phyloP scores from a whole-genome alignment of 176 grass and related monocot species.

The Triticum turgidum region DNA sequence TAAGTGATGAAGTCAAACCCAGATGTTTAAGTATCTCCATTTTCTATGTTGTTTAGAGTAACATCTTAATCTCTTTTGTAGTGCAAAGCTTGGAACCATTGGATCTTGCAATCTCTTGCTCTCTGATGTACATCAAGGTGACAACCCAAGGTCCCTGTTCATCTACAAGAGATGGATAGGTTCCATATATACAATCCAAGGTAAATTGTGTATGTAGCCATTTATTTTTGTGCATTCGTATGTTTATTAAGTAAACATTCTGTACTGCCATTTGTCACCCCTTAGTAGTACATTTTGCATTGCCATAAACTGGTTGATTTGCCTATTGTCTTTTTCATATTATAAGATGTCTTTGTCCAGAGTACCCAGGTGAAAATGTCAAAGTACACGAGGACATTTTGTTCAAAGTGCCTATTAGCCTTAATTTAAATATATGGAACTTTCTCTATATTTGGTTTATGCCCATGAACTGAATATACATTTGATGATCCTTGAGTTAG shows the following conservation, averaged over 20 bases:
- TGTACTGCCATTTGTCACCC: conserved; percentile 4
- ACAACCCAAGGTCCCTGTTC: conserved; percentile 68
- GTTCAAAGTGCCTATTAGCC: not conserved
- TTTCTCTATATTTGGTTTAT: not conserved
- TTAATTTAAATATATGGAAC: not conserved
- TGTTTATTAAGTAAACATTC: not conserved
- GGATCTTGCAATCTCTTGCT: conserved; percentile 70
- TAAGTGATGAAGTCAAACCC: conserved; percentile 42
- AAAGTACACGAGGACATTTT: conserved; percentile 20
- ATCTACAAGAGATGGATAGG: conserved; percentile 92
- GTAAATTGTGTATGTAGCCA: conserved; percentile 23
- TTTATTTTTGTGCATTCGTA: not conserved
- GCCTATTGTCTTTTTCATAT: not conserved
- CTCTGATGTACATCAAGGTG: conserved; percentile 80
- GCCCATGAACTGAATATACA: not conserved
- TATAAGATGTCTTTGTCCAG: not conserved
- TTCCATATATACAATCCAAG: conserved; percentile 81
- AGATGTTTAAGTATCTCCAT: conserved; percentile 10
- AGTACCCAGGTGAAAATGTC: not conserved
- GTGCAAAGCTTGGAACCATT: conserved; percentile 50
- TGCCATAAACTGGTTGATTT: not conserved
- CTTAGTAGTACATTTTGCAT: conserved; percentile 10
- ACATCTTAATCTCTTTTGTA: conserved; percentile 37
- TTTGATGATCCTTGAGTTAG: conserved; percentile 16
- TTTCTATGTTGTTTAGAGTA: conserved; percentile 17